Base-by-base conservation (phyloP, 371 early-diverging fungal species). In the Nosema bombycis region DNA sequence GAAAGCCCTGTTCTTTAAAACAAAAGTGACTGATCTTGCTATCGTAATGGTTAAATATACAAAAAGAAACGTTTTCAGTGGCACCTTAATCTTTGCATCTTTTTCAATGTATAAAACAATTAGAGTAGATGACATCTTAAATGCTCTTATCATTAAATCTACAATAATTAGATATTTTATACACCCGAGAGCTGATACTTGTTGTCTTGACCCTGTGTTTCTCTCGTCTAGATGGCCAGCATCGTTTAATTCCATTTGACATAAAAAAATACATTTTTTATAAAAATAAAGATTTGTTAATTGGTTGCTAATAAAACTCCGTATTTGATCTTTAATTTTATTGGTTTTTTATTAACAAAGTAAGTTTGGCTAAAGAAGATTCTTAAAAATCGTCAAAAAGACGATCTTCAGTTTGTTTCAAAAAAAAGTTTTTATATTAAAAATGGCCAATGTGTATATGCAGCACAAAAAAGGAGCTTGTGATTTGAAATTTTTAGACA, bases 61-160 rank as follows among this genome's bases (percentile, higher is more conserved):
- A 32, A 36, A 37, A n/a, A 86, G 66, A 67, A 87, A 87, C 0
- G 85, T 58, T 70, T 82, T 84, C 33, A 87, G 73, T 30, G 86
- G 86, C 2, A 60, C 80, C 74, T 85, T 80, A 33, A 65, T 66
- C 26, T 62, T 61, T 46, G 84, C 78, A 60, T 85, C 75, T 55
- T 74, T 74, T 57, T 75, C 84, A 29, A 84, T 56, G 38, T 63
- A 67, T 6, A 87, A 81, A 54, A 83, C 80, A 0, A 65, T 30
- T 0, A 46, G 15, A 38, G 72, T 84, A 62, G 57, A 55, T 24
- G 65, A 2, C 62, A 87, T 77, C 57, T 84, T 82, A 26, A 82
- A 34, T 24, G 60, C 15, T 62, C 84, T 84, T n/a, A 87, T 75
- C 6, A 61, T n/a, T 33, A 80, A 33, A 24, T 77, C 82, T 2